Conservation (phyloP, 2,329 filamentous ascomycete species). For the Nemania bipapillata region DNA sequence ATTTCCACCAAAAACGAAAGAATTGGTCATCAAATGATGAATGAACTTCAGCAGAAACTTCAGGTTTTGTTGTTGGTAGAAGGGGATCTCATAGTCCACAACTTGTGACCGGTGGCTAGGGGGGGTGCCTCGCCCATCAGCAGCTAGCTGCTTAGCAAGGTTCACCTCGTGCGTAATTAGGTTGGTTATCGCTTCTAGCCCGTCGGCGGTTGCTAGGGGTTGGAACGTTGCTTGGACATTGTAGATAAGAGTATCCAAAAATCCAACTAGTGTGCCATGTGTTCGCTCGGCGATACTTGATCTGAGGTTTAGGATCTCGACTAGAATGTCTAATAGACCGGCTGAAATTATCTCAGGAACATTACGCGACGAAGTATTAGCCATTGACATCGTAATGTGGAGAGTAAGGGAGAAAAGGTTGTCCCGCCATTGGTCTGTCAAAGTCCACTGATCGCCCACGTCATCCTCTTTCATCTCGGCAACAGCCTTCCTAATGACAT, state of each 20-base stretch:
- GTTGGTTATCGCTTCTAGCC: conserved; percentile 89
- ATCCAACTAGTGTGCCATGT: conserved; percentile 83
- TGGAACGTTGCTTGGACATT: conserved; percentile 85
- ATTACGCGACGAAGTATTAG: conserved; percentile 51
- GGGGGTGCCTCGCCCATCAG: conserved; percentile 75
- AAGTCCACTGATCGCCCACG: conserved; percentile 69
- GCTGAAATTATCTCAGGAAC: conserved; percentile 82
- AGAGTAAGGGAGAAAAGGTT: conserved; percentile 88
- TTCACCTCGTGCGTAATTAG: conserved; percentile 83
- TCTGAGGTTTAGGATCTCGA: conserved; percentile 86
- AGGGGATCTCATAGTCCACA: conserved; percentile 93
- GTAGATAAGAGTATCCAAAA: conserved; percentile 89
- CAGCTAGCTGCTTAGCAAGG: conserved; percentile 73
- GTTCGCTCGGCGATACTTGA: conserved; percentile 84
- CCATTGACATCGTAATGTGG: conserved; percentile 79
- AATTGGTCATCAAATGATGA: conserved; percentile 91
- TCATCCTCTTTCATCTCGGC: conserved; percentile 76
- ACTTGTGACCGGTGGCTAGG: conserved; percentile 78
- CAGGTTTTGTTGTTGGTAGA: conserved; percentile 90
- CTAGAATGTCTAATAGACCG: conserved; percentile 87
- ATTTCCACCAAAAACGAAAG: conserved; percentile 74
- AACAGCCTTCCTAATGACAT: conserved; percentile 89
- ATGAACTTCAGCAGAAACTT: conserved; percentile 96
- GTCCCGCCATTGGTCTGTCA: conserved; percentile 87
- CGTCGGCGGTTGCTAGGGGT: conserved; percentile 81